Conservation (phyloP, 2,329 filamentous ascomycete genomes). For the Escovopsis sp. region DNA sequence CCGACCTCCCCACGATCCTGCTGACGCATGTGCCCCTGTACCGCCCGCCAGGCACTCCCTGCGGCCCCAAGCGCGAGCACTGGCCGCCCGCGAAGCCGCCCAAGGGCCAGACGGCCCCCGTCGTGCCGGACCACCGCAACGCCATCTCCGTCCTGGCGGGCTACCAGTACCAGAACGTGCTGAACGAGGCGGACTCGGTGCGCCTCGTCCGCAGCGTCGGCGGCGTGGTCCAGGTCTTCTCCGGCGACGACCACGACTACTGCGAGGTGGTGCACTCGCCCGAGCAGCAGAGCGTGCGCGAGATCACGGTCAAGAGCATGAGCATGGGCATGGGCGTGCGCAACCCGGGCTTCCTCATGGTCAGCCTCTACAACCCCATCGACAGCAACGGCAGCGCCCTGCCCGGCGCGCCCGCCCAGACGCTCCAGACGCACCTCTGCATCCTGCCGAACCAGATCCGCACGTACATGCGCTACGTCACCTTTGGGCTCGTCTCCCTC, state of each 20-base stretch:
- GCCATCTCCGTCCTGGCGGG: constrained; percentile 64
- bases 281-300: constrained; percentile 49
- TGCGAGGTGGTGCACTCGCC: constrained; percentile 74
- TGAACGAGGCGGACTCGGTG: constrained; percentile 61
- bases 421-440: constrained; percentile 80
- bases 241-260: constrained; percentile 95
- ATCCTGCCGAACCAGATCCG: constrained; percentile 76
- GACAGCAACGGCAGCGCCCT: constrained; percentile 41
- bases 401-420: constrained; percentile 31
- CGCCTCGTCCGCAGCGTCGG: constrained; percentile 65
- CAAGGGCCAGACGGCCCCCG: constrained; percentile 38
- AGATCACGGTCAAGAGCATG: constrained; percentile 91
- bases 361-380: constrained; percentile 86
- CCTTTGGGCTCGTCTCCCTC: constrained; percentile 41
- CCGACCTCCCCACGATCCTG: constrained; percentile 72
- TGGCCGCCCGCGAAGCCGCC: constrained; percentile 56
- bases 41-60: constrained; percentile 67
- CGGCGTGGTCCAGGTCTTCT: constrained; percentile 76
- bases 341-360: constrained; percentile 71
- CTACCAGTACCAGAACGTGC: constrained; percentile 95
- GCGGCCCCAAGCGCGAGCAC: constrained; percentile 72
- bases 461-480: constrained; percentile 67
- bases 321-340: constrained; percentile 95
- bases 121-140: constrained; percentile 54
- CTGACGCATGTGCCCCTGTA: constrained; percentile 87